phyloP scores from a whole-genome alignment of 495 filamentous ascomycete genomes.

The Annulohypoxylon stygium region DNA sequence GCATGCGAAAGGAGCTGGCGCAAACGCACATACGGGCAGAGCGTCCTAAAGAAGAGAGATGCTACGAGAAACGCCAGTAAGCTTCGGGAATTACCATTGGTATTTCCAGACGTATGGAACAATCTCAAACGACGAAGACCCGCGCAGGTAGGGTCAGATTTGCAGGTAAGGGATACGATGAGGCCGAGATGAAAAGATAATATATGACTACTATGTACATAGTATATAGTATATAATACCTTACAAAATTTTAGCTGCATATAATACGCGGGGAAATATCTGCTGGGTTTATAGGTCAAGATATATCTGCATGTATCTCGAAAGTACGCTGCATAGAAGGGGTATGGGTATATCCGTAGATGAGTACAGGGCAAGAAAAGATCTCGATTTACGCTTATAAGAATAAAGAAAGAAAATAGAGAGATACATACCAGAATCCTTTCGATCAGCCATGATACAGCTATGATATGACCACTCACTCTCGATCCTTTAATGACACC shows the following conservation, averaged over 20 bases:
- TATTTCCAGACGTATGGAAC: background rate
- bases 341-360: background rate
- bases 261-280: background rate
- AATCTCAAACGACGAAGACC: background rate
- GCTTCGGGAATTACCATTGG: background rate
- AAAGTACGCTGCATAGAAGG: background rate
- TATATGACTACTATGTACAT: background rate
- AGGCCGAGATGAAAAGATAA: slow-evolving; percentile 9
- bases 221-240: no score
- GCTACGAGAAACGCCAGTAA: slow-evolving; percentile 19
- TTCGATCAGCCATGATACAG: slow-evolving; percentile 24
- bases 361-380: slow-evolving; percentile 9
- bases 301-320: background rate
- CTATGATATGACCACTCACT: slow-evolving; percentile 20
- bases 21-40: slow-evolving; percentile 14
- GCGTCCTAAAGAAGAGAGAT: slow-evolving; percentile 26
- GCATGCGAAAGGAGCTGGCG: slow-evolving; percentile 24
- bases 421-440: background rate
- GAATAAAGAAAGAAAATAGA: slow-evolving; percentile 1
- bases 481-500: slow-evolving; percentile 17
- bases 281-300: background rate
- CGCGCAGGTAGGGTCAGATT: slow-evolving; percentile 1
- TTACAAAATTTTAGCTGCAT: background rate
- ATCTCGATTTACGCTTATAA: background rate
- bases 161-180: background rate